phyloP scores from a whole-genome alignment of 83 land plant genomes.

The Thuja plicata region DNA sequence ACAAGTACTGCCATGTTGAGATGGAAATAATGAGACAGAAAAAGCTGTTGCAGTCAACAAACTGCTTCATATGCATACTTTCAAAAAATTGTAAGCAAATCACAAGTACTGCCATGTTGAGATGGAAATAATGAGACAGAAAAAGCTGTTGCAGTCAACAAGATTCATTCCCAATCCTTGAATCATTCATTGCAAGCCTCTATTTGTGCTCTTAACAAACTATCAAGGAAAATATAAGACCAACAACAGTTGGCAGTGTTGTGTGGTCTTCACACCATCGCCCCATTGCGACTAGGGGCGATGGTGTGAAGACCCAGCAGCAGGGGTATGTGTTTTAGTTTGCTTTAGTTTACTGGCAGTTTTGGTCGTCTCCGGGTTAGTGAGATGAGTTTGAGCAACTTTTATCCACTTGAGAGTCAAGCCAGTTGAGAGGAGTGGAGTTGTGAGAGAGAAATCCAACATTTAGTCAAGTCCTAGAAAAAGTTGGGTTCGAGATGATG shows the following conservation, averaged over 20 bases:
- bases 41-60: not conserved
- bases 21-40: not conserved
- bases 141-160: not conserved
- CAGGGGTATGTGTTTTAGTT: too few species aligned
- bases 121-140: not conserved
- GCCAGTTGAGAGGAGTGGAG: too few species aligned
- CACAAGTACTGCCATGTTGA: not conserved
- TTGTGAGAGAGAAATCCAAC: too few species aligned
- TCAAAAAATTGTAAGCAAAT: not conserved
- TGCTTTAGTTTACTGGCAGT: too few species aligned
- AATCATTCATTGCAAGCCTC: not conserved
- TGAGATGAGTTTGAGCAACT: too few species aligned
- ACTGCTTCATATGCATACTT: not conserved
- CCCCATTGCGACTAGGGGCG: too few species aligned
- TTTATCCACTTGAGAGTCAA: too few species aligned
- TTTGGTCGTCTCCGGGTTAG: too few species aligned
- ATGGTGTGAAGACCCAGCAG: too few species aligned
- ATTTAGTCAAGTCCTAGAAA: too few species aligned
- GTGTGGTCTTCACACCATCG: too few species aligned
- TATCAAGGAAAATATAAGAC: not conserved
- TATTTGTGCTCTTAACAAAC: not conserved
- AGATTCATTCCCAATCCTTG: not conserved
- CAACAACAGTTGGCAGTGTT: not conserved
- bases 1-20: not conserved
- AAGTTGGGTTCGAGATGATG: too few species aligned